These are phyloP conservation scores for Endotrypanum monterogeii DNA, from an alignment of 208 protist species.

Conservation along the genomic window DNA sequence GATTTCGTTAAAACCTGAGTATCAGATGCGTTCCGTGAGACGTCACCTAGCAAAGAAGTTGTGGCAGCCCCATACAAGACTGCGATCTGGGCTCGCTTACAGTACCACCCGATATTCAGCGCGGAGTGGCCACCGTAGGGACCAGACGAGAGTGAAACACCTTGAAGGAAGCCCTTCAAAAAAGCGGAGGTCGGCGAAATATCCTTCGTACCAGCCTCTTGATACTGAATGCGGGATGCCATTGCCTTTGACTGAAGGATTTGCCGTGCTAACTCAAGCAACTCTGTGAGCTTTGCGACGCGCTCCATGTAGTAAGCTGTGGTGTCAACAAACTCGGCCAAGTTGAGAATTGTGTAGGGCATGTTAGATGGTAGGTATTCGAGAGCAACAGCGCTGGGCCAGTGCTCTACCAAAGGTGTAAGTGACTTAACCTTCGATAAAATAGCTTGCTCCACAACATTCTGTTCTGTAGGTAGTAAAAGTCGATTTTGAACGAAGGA, in stretches of 20 bases:
- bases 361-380: constrained; percentile 67
- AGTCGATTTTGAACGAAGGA: constrained; percentile 47
- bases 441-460: constrained; percentile 58
- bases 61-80: constrained; percentile 49
- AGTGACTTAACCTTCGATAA: constrained; percentile 50
- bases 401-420: constrained; percentile 44
- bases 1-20: constrained; percentile 46
- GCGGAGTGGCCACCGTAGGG: constrained; percentile 42
- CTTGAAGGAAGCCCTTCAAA: constrained; percentile 50
- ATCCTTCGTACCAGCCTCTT: background rate
- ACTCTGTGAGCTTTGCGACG: constrained; percentile 40
- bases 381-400: constrained; percentile 62
- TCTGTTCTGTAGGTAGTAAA: constrained; percentile 36
- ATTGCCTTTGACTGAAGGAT: constrained; percentile 49
- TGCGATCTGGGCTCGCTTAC: constrained; percentile 46
- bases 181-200: constrained; percentile 30
- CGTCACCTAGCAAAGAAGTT: constrained; percentile 74
- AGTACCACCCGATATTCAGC: constrained; percentile 58
- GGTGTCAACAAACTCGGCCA: constrained; percentile 77
- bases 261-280: constrained; percentile 38
- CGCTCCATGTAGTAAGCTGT: constrained; percentile 78
- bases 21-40: constrained; percentile 37
- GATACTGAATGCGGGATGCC: constrained; percentile 32
- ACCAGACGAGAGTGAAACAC: constrained; percentile 70
- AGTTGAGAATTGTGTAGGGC: constrained; percentile 63